Conservation (phyloP, 306 rosid species). For the Prunus kanzakura region DNA sequence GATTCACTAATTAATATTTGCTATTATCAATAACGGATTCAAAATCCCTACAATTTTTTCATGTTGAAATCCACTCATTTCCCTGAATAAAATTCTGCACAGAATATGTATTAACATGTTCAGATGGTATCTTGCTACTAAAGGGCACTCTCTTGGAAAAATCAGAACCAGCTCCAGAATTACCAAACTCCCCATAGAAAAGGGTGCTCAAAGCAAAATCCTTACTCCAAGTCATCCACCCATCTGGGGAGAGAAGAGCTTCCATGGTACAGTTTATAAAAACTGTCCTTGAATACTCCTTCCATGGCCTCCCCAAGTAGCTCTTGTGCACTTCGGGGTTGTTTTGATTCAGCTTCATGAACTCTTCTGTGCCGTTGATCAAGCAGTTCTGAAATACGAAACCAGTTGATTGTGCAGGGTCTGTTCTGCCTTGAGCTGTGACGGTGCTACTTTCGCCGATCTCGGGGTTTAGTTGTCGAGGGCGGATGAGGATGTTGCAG, state of each 20-base stretch:
- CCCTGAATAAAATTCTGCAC: constrained; percentile 81
- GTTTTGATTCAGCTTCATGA: constrained; percentile 49
- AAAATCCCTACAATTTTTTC: background rate
- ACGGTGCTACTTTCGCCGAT: constrained; percentile 60
- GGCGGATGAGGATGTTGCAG: constrained; percentile 47
- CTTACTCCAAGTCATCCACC: constrained; percentile 79
- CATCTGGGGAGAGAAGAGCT: constrained; percentile 42
- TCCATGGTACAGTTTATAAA: constrained; percentile 48
- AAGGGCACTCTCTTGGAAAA: constrained; percentile 48
- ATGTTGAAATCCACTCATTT: constrained; percentile 48
- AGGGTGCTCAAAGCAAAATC: constrained; percentile 65
- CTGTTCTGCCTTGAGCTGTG: constrained; percentile 83
- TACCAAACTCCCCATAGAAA: constrained; percentile 68
- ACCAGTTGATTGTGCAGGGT: constrained; percentile 79
- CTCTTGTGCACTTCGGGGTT: constrained; percentile 71
- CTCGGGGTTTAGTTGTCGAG: constrained; percentile 54
- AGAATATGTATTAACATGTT: constrained; percentile 53
- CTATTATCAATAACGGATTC: no score
- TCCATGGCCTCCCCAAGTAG: constrained; percentile 98
- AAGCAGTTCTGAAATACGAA: constrained; percentile 68
- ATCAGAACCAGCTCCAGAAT: constrained; percentile 48
- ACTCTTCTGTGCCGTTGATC: constrained; percentile 72
- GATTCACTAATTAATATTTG: no score
- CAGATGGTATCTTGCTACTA: constrained; percentile 56
- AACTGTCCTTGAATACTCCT: constrained; percentile 71